Evolutionary conservation across 2,329 filamentous ascomycete genomes (phyloP), one percentile per base, ranked within the genome.

Genomic region (Calonectria multiphialidica): DNA sequence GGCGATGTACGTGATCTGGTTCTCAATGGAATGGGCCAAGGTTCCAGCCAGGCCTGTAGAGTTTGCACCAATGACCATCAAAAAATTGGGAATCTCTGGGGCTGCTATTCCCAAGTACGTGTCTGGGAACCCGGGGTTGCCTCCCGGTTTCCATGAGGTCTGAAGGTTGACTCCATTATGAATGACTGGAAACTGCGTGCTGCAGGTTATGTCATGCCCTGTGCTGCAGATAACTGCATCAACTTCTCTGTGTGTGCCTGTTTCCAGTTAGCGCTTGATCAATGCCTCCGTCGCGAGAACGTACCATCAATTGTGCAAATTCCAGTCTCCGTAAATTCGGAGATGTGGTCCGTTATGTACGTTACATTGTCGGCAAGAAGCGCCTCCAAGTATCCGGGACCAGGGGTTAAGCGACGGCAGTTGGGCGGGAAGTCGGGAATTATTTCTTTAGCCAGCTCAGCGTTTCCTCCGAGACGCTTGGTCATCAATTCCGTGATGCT

Each of bases 341-440:
- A 35, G 23, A 68, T 68, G 55, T 53, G 66, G 3, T 62, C 57
- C n/a, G 45, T 53, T 21, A 68, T 40, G 37, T 68, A 68, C 2
- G 55, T 35, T 21, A 68, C 21, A 33, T 68, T 68, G 2, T 68
- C 45, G 9, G 23, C 45, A 2, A 50, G 45, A 37, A 68, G 30
- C 0, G 66, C 66, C 8, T 68, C 66, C 23, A 68, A 35, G 23
- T 68, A 68, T 1, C 66, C 66, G 5, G 66, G 66, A 8, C 66
- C 66, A 2, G 66, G 66, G 15, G 66, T 68, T 16, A 68, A 55
- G 1, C 66, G 66, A 33, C 57, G 66, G 44, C 55, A 68, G 15
- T 62, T 68, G 3, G 66, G 66, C 13, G 55, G 57, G 35, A 68
- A 68, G 18, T 68, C 66, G 5, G 57, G 66, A 12, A 68, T 53